These are phyloP conservation scores for Paramecium bursaria DNA, from an alignment of 73 alveolate species.

Conservation along the genomic window DNA sequence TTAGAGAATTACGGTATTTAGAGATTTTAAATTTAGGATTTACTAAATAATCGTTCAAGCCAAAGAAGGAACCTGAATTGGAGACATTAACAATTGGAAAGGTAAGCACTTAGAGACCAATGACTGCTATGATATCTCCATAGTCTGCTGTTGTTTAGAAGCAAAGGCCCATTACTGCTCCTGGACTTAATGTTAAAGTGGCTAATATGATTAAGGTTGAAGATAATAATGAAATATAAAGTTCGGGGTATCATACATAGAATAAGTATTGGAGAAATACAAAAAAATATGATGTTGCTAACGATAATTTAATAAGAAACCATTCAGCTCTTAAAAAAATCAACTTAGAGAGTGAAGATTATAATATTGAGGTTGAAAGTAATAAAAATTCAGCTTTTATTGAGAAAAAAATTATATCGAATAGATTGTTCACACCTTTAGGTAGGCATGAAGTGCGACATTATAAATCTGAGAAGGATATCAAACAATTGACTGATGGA, in stretches of 20 bases:
- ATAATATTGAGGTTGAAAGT: constrained; percentile 28
- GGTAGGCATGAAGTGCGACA: neutral
- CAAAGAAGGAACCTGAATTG: constrained; percentile 25
- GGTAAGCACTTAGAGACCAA: neutral
- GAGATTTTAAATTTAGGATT: neutral
- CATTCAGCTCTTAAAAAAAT: constrained; percentile 52
- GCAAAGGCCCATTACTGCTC: constrained; percentile 52
- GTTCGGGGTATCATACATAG: constrained; percentile 19
- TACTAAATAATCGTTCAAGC: constrained; percentile 20
- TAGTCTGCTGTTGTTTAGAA: neutral
- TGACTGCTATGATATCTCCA: constrained; percentile 50
- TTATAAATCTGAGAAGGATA: neutral
- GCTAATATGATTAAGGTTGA: constrained; percentile 44
- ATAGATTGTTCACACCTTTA: constrained; percentile 18
- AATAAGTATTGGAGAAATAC: constrained; percentile 60
- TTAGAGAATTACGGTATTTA: constrained; percentile 52
- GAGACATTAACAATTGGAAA: neutral
- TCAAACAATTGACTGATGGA: constrained; percentile 32
- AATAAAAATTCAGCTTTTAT: neutral
- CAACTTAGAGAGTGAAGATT: constrained; percentile 14
- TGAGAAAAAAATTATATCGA: constrained; percentile 22
- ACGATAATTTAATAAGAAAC: constrained; percentile 38
- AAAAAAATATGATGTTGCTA: constrained; percentile 57
- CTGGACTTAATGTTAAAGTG: neutral
- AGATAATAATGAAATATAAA: constrained; percentile 23